Evolutionary conservation across 2,329 filamentous ascomycete genomes (phyloP).

Genomic region (Arthrobotrys conoides): DNA sequence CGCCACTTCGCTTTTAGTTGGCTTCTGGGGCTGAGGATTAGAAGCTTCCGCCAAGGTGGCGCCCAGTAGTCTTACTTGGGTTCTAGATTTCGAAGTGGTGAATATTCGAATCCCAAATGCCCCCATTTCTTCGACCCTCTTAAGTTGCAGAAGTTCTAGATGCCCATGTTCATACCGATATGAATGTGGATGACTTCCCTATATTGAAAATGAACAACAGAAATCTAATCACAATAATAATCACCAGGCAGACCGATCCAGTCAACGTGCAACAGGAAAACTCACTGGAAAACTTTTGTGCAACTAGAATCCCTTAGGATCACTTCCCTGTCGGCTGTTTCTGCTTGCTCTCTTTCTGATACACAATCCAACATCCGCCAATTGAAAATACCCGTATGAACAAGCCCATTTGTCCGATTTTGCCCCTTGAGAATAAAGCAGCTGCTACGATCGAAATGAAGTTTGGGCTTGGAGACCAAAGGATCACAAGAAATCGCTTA

Average conservation of each 20-base stretch:
- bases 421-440: slow-evolving; percentile 29
- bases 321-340: slow-evolving; percentile 17
- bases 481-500: slow-evolving; percentile 47
- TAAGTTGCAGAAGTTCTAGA: no score
- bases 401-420: slow-evolving; percentile 16
- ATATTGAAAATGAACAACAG: background rate
- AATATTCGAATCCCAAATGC: slow-evolving; percentile 5
- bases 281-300: background rate
- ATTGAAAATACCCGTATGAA: slow-evolving; percentile 23
- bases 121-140: background rate
- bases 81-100: slow-evolving; percentile 7
- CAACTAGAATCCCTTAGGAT: slow-evolving; percentile 22
- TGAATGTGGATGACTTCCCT: background rate
- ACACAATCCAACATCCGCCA: background rate
- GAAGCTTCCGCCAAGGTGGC: slow-evolving; percentile 30
- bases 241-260: background rate
- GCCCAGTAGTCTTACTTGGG: slow-evolving; percentile 23
- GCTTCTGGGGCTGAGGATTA: slow-evolving; percentile 18
- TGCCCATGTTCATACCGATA: no score
- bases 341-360: slow-evolving; percentile 4
- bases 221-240: background rate
- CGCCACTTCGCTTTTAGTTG: background rate
- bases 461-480: background rate
- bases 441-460: slow-evolving; percentile 24
- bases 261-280: background rate